These are phyloP conservation scores for Zasmidium cellare DNA, from an alignment of 2,329 filamentous ascomycete genomes.

Conservation along the genomic window DNA sequence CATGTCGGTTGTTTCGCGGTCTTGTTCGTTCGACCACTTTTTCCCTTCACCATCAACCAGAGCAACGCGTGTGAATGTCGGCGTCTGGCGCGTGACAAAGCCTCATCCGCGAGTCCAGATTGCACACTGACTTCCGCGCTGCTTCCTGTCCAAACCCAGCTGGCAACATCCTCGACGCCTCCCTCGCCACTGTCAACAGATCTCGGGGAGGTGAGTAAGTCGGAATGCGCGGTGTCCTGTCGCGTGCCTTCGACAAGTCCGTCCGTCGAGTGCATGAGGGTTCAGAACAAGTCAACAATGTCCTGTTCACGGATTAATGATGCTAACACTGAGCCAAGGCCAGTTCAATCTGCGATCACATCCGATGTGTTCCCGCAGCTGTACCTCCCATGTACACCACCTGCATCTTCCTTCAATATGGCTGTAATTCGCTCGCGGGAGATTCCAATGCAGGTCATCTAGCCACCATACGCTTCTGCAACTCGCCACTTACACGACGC, in stretches of 20 bases:
- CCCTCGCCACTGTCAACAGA: constrained; percentile 8
- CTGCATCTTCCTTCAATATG: constrained; percentile 5
- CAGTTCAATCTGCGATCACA: constrained; percentile 3
- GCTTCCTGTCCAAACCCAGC: not conserved
- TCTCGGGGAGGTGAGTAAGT: not conserved
- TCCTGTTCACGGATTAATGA: not conserved
- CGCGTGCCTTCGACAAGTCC: not conserved
- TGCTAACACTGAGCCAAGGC: not conserved
- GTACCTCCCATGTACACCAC: not conserved
- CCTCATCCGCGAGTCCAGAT: not conserved
- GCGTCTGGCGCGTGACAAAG: not conserved
- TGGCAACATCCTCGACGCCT: not conserved
- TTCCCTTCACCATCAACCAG: constrained; percentile 1
- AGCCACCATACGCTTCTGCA: not conserved
- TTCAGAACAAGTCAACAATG: not conserved
- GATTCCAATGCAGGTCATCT: not conserved
- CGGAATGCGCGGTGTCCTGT: not conserved
- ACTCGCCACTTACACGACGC: not conserved
- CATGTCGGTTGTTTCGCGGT: constrained; percentile 10
- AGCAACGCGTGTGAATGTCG: constrained; percentile 3
- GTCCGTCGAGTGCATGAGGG: not conserved
- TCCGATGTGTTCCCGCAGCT: not conserved
- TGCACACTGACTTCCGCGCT: constrained; percentile 5
- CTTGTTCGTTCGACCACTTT: not conserved
- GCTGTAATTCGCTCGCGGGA: constrained; percentile 4